These are phyloP conservation scores for Globisporangium takayamanum DNA, from an alignment of 352 stramenopile species.

Conservation along the genomic window DNA sequence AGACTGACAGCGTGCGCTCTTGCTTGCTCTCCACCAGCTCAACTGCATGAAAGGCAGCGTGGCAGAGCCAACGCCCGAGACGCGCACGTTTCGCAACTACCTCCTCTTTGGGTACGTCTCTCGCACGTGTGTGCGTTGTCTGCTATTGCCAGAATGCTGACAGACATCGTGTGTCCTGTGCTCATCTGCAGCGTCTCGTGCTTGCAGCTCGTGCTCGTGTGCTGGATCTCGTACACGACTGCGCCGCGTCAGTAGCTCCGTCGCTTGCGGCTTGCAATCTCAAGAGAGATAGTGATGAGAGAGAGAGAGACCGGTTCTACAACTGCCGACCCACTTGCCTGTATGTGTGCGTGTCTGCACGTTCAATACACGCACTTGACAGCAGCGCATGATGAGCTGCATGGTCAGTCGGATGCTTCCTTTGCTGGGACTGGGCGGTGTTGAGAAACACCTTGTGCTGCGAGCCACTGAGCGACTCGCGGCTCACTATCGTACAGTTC, in stretches of 20 bases:
- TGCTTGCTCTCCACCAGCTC: slow-evolving; percentile 27
- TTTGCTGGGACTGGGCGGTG: slow-evolving; percentile 55
- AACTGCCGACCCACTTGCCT: no score
- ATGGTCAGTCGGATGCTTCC: slow-evolving; percentile 1
- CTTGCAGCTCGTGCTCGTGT: slow-evolving; percentile 74
- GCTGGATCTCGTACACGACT: slow-evolving; percentile 83
- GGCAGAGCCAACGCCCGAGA: slow-evolving; percentile 62
- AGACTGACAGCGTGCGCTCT: background rate
- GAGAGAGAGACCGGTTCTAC: background rate
- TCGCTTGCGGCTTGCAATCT: no score
- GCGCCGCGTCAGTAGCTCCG: slow-evolving; percentile 42
- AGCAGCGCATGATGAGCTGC: background rate
- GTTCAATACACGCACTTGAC: slow-evolving; percentile 6
- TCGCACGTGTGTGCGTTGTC: background rate
- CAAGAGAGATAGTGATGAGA: background rate
- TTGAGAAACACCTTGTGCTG: slow-evolving; percentile 83
- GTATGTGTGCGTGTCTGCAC: background rate
- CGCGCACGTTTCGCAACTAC: slow-evolving; percentile 81
- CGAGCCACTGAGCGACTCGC: slow-evolving; percentile 9
- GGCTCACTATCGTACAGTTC: slow-evolving; percentile 4
- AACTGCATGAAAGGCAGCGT: slow-evolving; percentile 87
- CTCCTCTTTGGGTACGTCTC: slow-evolving; percentile 70
- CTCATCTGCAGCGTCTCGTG: slow-evolving; percentile 53
- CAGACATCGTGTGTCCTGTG: background rate
- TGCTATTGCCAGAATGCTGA: background rate